Base-by-base conservation (phyloP, 257 asterid genomes). In the Asclepias syriaca region DNA sequence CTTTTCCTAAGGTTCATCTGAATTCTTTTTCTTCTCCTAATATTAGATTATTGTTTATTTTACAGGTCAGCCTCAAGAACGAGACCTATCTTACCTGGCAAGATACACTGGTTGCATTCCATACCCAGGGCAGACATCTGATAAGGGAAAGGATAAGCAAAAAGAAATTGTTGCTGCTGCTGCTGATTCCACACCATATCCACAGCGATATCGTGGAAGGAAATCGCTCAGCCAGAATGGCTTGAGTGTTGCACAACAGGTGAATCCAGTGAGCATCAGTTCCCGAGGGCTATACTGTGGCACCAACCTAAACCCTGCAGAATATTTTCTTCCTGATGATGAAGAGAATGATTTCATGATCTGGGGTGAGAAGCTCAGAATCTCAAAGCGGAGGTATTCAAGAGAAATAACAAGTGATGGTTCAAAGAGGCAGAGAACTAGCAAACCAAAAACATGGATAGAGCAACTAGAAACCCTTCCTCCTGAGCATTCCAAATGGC, bases 301-400 rank as follows among this genome's bases (percentile, higher is more conserved):
- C 19, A 80, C 79, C 24, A 90, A 93, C 70, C 74, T 75, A 53
- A 93, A 89, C 78, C 98, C 98, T 12, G 90, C 87, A 53, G 97
- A 94, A 22, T 85, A 92, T 71, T 82, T 84, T 78, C 4, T 75
- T n/a, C 89, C 85, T 10, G 85, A 79, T 39, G 58, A 53, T 63
- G 83, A 87, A 54, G 79, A 82, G 69, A 86, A 86, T 56, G 71
- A 69, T 75, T 89, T 55, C 77, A 88, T 89, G 0, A 73, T 86
- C 51, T 64, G 77, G 58, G 81, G 80, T 5, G 81, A 71, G 73
- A 93, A 84, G 72, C 73, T 88, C 69, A 80, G 58, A 60, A n/a
- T 68, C 9, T 66, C 74, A 67, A 84, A 73, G 68, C 79, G 60
- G 75, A 75, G 37, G 16, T 67, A 57, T 24, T 58, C 58, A 3